Conservation (phyloP, 139 green algal species). For the Dunaliella sp. region DNA sequence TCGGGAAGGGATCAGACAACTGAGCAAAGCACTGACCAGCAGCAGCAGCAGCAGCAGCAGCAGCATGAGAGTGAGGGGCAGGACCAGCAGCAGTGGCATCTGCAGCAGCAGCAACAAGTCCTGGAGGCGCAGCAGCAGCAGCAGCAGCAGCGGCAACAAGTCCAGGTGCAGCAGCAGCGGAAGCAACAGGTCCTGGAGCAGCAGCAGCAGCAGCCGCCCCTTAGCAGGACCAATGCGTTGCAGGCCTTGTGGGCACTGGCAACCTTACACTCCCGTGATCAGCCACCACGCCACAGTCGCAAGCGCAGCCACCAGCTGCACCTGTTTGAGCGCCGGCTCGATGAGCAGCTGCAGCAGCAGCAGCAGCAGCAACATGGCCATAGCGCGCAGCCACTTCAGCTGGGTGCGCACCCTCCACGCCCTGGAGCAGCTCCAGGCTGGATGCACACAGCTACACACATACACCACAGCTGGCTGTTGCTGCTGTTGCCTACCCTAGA, state of each 20-base stretch:
- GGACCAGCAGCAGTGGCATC: background rate
- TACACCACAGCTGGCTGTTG: background rate
- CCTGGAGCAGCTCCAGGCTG: no score
- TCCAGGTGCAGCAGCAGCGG: background rate
- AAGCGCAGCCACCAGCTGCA: background rate
- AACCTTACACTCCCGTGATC: background rate
- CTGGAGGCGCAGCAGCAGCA: background rate
- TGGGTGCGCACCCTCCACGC: no score
- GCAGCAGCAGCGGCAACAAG: background rate
- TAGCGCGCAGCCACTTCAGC: background rate
- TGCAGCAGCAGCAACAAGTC: background rate
- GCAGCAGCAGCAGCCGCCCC: background rate
- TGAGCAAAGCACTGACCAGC: background rate
- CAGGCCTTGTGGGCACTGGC: background rate
- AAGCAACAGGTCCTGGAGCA: background rate
- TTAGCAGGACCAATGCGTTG: background rate
- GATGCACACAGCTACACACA: no score
- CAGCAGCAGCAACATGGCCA: background rate
- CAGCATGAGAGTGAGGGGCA: background rate
- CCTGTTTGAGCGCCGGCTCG: background rate
- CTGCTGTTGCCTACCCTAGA: background rate
- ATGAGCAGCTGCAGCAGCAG: no score
- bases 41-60: constrained; percentile 7
- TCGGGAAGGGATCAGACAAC: background rate
- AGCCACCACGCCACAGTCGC: background rate